phyloP scores from a whole-genome alignment of 345 rosid species.

The Syzygium jambos region DNA sequence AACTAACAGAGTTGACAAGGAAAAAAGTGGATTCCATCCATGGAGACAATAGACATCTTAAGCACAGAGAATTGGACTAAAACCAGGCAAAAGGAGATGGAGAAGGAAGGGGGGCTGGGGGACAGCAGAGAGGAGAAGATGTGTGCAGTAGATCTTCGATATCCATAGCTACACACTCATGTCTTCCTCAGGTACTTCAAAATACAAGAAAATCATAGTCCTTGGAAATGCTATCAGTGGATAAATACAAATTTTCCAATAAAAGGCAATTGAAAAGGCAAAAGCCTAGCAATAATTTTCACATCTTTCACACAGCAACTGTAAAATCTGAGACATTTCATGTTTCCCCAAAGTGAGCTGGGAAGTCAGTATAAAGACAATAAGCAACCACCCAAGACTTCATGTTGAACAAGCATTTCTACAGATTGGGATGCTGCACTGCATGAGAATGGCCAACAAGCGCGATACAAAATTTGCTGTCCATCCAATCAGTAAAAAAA shows the following conservation, averaged over 20 bases:
- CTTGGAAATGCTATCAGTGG: background rate
- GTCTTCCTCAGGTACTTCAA: background rate
- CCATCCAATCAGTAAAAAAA: background rate
- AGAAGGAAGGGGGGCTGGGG: background rate
- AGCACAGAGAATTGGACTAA: background rate
- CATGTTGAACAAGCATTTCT: background rate
- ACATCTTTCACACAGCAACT: background rate
- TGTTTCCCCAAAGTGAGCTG: background rate
- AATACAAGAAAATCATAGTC: background rate
- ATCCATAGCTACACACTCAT: background rate
- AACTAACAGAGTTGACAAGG: background rate
- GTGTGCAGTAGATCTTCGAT: background rate
- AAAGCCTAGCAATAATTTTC: background rate
- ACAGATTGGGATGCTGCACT: background rate
- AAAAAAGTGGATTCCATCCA: background rate
- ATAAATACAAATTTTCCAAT: background rate
- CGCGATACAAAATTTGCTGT: background rate
- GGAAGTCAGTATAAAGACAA: background rate
- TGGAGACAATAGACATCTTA: background rate
- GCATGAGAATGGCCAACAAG: background rate
- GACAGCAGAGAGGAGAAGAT: background rate
- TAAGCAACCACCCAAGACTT: background rate
- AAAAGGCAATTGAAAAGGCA: background rate
- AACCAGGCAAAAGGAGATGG: background rate
- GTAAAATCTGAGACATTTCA: background rate